Evolutionary conservation across 2,329 filamentous ascomycete genomes (phyloP).

Genomic region (Botrytis fabae): DNA sequence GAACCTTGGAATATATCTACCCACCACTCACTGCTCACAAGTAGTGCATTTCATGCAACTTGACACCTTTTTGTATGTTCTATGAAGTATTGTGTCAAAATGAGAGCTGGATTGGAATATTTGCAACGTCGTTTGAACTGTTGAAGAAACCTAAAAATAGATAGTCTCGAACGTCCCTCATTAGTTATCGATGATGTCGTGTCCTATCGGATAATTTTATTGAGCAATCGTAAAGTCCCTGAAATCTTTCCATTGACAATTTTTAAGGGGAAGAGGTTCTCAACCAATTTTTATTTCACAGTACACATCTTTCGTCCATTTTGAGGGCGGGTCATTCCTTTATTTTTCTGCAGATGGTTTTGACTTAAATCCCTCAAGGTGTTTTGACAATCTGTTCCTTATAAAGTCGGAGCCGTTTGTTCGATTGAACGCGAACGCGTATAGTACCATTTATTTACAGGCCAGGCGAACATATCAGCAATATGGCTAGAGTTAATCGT

Average conservation of each 20-base stretch:
- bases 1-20: neutral
- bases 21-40: neutral
- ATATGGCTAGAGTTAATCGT: constrained; percentile 61
- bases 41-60: neutral
- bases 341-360: constrained; percentile 16
- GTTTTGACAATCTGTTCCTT: constrained; percentile 17
- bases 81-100: too few relatives aligned
- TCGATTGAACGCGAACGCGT: constrained; percentile 20
- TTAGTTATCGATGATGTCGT: constrained; percentile 19
- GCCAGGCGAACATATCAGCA: neutral
- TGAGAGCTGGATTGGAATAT: neutral
- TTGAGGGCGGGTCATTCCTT: constrained; percentile 19
- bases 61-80: neutral
- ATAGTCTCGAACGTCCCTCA: constrained; percentile 9
- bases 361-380: constrained; percentile 15
- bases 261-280: neutral
- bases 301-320: constrained; percentile 16
- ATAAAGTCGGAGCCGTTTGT: neutral
- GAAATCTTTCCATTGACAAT: neutral
- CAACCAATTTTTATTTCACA: constrained; percentile 6
- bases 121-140: neutral
- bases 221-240: neutral
- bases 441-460: neutral
- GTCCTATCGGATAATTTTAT: constrained; percentile 21
- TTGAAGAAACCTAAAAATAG: neutral